These are phyloP conservation scores for Ophiostoma novo-ulmi DNA, from an alignment of 2,329 filamentous ascomycete genomes.

Conservation along the genomic window DNA sequence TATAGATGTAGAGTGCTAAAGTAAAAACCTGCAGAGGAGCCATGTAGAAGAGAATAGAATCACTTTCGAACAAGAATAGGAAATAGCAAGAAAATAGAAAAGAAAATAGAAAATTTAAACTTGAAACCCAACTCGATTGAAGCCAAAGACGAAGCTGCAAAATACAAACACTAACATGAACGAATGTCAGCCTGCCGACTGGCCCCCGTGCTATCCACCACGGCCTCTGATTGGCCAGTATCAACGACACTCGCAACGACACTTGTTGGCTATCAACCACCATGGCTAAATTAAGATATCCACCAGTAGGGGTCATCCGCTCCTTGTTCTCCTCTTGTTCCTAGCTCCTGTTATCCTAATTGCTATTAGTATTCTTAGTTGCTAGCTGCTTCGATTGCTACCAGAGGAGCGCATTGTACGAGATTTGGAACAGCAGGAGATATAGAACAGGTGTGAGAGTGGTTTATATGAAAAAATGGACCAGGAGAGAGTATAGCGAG, in stretches of 20 bases:
- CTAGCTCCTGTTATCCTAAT: no score
- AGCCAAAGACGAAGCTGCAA: no score
- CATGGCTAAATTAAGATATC: conserved; percentile 3
- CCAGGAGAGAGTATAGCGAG: no score
- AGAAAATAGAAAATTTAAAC: background rate
- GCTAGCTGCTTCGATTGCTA: no score
- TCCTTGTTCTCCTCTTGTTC: no score
- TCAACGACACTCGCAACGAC: background rate
- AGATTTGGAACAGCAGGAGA: no score
- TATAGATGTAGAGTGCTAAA: background rate
- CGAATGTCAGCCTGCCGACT: background rate
- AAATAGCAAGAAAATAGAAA: background rate
- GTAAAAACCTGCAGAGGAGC: background rate
- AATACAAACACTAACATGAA: background rate
- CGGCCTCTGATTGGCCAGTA: background rate
- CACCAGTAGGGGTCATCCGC: background rate
- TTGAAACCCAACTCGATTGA: no score
- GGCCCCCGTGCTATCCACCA: background rate
- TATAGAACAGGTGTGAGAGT: no score
- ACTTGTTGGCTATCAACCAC: background rate
- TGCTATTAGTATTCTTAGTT: no score
- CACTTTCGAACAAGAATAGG: background rate
- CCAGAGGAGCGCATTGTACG: no score
- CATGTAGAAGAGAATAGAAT: background rate
- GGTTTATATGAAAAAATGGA: no score